phyloP scores from a whole-genome alignment of 1,139 yeast species.

The Geotrichum australiense region DNA sequence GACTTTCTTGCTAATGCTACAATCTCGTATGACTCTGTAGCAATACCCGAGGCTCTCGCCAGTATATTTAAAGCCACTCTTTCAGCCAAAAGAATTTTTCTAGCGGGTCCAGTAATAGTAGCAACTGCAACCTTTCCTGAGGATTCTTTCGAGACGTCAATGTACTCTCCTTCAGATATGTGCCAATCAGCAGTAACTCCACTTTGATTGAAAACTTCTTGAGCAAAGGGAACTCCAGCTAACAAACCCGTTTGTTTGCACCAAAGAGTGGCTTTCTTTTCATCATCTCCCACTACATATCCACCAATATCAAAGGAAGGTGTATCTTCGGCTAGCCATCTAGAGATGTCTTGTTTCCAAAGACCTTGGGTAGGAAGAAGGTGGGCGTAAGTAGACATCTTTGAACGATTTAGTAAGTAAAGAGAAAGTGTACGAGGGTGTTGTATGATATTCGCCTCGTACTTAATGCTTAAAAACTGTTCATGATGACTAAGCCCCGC shows the following conservation, averaged over 20 bases:
- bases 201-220: constrained; percentile 77
- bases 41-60: constrained; percentile 82
- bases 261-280: constrained; percentile 66
- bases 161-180: constrained; percentile 56
- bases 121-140: constrained; percentile 69
- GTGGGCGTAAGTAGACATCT: constrained; percentile 40
- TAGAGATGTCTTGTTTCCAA: constrained; percentile 74
- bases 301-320: constrained; percentile 96
- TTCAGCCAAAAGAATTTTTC: constrained; percentile 72
- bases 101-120: constrained; percentile 68
- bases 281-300: constrained; percentile 76
- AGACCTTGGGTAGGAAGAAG: constrained; percentile 65
- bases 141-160: constrained; percentile 41
- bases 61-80: constrained; percentile 77
- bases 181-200: constrained; percentile 66
- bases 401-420: constrained; percentile 30
- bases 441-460: too few relatives aligned
- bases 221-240: constrained; percentile 88
- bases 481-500: constrained; percentile 1
- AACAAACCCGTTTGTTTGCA: constrained; percentile 77
- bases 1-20: constrained; percentile 54
- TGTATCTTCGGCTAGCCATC: constrained; percentile 77
- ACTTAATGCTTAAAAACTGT: too few relatives aligned
- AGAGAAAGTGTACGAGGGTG: too few relatives aligned
- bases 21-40: constrained; percentile 60